Conservation (phyloP, 2,329 filamentous ascomycete species). For the Fusarium sp. region DNA sequence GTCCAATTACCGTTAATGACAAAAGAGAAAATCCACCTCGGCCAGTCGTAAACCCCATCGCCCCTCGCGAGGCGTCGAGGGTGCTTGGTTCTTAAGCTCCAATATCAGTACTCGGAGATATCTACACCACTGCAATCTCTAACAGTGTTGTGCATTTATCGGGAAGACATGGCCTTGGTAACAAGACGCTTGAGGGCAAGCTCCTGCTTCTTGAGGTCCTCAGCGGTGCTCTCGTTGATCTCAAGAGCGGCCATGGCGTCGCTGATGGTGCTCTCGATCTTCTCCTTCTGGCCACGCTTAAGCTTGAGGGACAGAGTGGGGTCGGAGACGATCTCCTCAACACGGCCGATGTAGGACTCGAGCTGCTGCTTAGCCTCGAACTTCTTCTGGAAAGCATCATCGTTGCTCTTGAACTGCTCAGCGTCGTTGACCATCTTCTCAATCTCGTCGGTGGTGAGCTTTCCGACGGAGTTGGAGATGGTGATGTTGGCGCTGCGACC, state of each 20-base stretch:
- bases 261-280: slow-evolving; percentile 96
- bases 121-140: slow-evolving; percentile 35
- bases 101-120: slow-evolving; percentile 35
- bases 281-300: slow-evolving; percentile 99
- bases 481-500: slow-evolving; percentile 99
- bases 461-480: slow-evolving; percentile 99
- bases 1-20: slow-evolving; percentile 52
- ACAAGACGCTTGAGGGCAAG: slow-evolving; percentile 96
- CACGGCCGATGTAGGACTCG: slow-evolving; percentile 97
- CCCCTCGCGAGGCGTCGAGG: slow-evolving; percentile 35
- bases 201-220: slow-evolving; percentile 99
- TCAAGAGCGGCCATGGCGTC: slow-evolving; percentile 98
- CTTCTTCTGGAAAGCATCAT: slow-evolving; percentile 99
- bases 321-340: slow-evolving; percentile 99
- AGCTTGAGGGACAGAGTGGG: slow-evolving; percentile 95
- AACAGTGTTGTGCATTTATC: slow-evolving; percentile 66
- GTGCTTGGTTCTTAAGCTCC: slow-evolving; percentile 36
- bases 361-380: slow-evolving; percentile 99
- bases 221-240: slow-evolving; percentile 89
- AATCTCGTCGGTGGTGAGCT: slow-evolving; percentile 93
- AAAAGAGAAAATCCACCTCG: slow-evolving; percentile 40
- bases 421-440: slow-evolving; percentile 98
- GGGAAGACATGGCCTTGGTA: slow-evolving; percentile 97
- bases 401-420: slow-evolving; percentile 98
- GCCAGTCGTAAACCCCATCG: slow-evolving; percentile 37